Base-by-base conservation (phyloP, 2,329 filamentous ascomycete genomes). In the Fusarium avenaceum region DNA sequence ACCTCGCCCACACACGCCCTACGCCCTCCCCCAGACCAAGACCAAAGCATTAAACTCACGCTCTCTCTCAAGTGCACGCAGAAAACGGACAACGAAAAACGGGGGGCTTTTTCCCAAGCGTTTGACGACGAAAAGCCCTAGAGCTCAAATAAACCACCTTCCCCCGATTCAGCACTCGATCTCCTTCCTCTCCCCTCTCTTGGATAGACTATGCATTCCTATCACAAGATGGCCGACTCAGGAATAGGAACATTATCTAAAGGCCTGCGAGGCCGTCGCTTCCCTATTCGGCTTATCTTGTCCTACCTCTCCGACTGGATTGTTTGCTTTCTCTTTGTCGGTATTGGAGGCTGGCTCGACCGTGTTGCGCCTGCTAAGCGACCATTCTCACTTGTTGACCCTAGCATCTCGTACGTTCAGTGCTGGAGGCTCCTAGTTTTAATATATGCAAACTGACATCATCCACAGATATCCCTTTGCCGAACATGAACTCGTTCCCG, bases 301-400 rank as follows among this genome's bases (percentile, higher is more conserved):
- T 91, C 90, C 22, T 94, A 94, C 76, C 78, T 90, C 51, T 79
- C 92, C 59, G 92, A 94, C 80, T 95, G 92, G 92, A 77, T 92
- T 20, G 80, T 92, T 47, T 86, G 92, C 64, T 78, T 91, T 45
- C 82, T 77, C 47, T 84, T 89, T 33, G 88, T 84, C 26, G 85
- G 82, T 17, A 81, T 89, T 26, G 89, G 86, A 56, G 85, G 80
- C 51, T 84, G 83, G n/a, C 85, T 92, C 72, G 86, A 86, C 52
- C 82, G 78, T 49, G 80, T 90, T 53, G 81, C 84, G 19, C 91
- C 91, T 4, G 90, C 89, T 73, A 87, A 89, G 72, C 85, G 89
- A 40, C 89, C 90, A 0, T 95, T 96, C 78, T 90, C 89, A 19
- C 85, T 93, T 15, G 74, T 78, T 35, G 90, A 97, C 74, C 87